Base-by-base conservation (phyloP, 2,329 filamentous ascomycete species). In the Bertia moriformis region DNA sequence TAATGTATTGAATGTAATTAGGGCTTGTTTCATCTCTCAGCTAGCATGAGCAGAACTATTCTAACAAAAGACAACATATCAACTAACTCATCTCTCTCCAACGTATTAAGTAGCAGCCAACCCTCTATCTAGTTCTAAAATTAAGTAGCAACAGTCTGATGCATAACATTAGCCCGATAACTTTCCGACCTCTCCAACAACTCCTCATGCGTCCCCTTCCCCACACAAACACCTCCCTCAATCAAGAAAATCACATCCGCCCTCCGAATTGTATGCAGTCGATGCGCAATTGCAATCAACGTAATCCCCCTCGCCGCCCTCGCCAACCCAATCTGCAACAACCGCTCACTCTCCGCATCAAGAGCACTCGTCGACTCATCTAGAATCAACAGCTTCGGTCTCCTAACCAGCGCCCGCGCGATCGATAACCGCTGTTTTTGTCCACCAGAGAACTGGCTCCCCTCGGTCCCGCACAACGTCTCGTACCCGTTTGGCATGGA, bases 261-360 rank as follows among this genome's bases (percentile, higher is more conserved):
- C 3, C 40, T 44, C 32, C 49, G 41, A 5, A 52, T 45, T 18
- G 47, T 52, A 12, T 41, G 42, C 14, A 51, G 39, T 7, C 49
- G 42, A 42, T 51, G 49, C 10, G 49, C 49, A 14, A 51, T 44
- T 27, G 44, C 44, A n/a, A 27, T 27, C 7, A 27, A 7, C 7
- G 22, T 27, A 10, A 27, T 27, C 51, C 4, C 51, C n/a, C n/a
- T 53, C 0, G 46, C 50, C 0, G 54, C 56, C 39, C 44, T 54
- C 52, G 69, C 62, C 36, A 73, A 55, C 0, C 67, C 66, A 3
- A 7, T 14, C 14, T 37, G 15, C 7, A 37, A 14, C 14, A 37
- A 14, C 14, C 14, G 7, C 18, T 37, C 38, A 12, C 10, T 12
- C n/a, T 40, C 27, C 10, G 38, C n/a, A 17, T 40, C 37, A 12